phyloP scores from a whole-genome alignment of 768 basidiomycete genomes.

The Tremella mesenterica region DNA sequence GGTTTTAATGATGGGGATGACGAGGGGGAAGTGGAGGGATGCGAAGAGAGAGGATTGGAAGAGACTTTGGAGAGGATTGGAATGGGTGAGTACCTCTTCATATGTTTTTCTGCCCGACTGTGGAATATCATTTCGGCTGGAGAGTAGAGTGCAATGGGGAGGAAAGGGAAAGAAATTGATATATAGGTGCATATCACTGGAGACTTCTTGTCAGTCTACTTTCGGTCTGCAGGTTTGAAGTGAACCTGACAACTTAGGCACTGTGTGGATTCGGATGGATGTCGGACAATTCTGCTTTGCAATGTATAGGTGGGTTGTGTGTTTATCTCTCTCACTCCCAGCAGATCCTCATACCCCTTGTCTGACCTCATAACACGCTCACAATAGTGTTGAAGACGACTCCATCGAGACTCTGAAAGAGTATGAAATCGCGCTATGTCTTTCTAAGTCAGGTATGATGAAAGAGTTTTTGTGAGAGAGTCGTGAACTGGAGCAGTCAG shows the following conservation, averaged over 20 bases:
- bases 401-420: too few species aligned
- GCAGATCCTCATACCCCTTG: too few species aligned
- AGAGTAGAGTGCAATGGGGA: neutral
- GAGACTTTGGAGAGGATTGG: slow-evolving; percentile 40
- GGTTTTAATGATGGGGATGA: slow-evolving; percentile 6
- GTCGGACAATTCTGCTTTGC: slow-evolving; percentile 42
- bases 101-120: neutral
- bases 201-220: slow-evolving; percentile 29
- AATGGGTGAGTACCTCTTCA: slow-evolving; percentile 26
- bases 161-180: neutral
- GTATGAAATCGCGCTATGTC: neutral
- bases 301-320: slow-evolving; percentile 26
- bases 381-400: too few species aligned
- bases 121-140: neutral
- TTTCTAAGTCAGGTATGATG: neutral
- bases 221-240: neutral
- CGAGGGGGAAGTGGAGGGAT: neutral
- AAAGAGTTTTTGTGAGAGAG: neutral
- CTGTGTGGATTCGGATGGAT: slow-evolving; percentile 44
- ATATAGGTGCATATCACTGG: slow-evolving; percentile 40
- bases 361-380: too few species aligned
- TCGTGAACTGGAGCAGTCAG: neutral
- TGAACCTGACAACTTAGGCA: slow-evolving; percentile 14
- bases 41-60: slow-evolving; percentile 33
- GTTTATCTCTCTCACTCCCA: neutral